phyloP scores from a whole-genome alignment of 768 basidiomycete genomes.

The Tricholomella constricta region DNA sequence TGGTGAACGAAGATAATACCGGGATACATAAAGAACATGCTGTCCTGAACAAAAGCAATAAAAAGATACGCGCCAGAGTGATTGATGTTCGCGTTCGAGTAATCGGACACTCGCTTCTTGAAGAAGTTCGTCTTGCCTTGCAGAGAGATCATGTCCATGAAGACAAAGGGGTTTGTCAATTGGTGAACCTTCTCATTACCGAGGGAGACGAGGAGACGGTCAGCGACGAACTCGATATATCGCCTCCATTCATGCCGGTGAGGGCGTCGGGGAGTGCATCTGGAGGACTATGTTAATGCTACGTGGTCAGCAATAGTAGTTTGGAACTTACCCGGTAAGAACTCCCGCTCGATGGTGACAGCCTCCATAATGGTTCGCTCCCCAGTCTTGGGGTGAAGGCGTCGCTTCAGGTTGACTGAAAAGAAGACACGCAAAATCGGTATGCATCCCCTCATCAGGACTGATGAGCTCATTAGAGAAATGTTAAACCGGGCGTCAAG shows the following conservation, averaged over 20 bases:
- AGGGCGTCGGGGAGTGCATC: conserved; percentile 84
- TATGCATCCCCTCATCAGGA: conserved; percentile 95
- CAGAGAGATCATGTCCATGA: conserved; percentile 94
- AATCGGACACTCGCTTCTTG: conserved; percentile 91
- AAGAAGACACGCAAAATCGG: conserved; percentile 92
- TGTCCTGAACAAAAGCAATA: too few relatives aligned
- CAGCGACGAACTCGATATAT: conserved; percentile 91
- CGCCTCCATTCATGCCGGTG: conserved; percentile 95
- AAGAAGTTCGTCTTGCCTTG: conserved; percentile 99
- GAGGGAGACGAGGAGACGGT: conserved; percentile 81
- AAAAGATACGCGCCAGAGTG: too few relatives aligned
- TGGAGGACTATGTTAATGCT: conserved; percentile 25
- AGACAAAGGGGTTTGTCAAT: conserved; percentile 83
- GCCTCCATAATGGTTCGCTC: conserved; percentile 76
- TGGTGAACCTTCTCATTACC: conserved; percentile 84
- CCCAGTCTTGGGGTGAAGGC: conserved; percentile 82
- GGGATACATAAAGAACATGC: too few relatives aligned
- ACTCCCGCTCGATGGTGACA: conserved; percentile 84
- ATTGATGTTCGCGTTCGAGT: conserved; percentile 68
- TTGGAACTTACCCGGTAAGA: conserved; percentile 63
- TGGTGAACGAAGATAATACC: too few relatives aligned
- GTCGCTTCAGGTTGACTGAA: conserved; percentile 81
- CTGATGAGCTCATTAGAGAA: conserved; percentile 97
- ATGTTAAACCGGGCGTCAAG: conserved; percentile 95
- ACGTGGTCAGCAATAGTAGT: too few relatives aligned